Evolutionary conservation across 331 rosid species (phyloP).

Genomic region (Malus hybrid): DNA sequence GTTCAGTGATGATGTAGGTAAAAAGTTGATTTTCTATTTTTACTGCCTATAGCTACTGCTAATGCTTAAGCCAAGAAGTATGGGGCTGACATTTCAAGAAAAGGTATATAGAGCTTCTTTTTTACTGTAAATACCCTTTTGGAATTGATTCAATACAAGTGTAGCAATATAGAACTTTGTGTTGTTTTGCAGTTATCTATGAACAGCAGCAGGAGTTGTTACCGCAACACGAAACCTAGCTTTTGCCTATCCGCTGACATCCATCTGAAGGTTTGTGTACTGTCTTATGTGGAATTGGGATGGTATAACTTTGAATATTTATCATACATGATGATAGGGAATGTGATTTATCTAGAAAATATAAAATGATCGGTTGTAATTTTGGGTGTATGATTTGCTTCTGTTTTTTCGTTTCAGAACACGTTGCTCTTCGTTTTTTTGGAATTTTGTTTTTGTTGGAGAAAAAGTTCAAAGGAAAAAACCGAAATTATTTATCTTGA

Average conservation of each 20-base stretch:
- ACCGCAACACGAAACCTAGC: conserved; percentile 78
- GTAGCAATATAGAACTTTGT: conserved; percentile 11
- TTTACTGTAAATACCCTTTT: not conserved
- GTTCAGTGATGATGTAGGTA: not conserved
- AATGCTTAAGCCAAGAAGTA: conserved; percentile 77
- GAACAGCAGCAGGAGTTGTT: conserved; percentile 64
- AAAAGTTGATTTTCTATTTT: conserved; percentile 7
- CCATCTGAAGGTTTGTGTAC: conserved; percentile 62
- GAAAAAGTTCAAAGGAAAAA: no score
- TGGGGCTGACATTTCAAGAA: conserved; percentile 58
- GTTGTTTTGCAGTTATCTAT: conserved; percentile 62
- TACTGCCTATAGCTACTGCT: conserved; percentile 59
- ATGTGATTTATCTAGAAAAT: not conserved
- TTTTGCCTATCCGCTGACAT: conserved; percentile 87
- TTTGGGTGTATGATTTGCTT: no score
- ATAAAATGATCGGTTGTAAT: no score
- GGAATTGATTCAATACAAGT: conserved; percentile 10
- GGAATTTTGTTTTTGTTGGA: no score
- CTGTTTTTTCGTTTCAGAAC: no score
- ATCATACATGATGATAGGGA: not conserved
- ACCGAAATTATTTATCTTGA: no score
- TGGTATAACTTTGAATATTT: not conserved
- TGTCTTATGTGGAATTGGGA: not conserved
- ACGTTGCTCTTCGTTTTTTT: no score
- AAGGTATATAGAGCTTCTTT: not conserved